phyloP scores from a whole-genome alignment of 805 yeast species.

The Hyphopichia homilentoma region DNA sequence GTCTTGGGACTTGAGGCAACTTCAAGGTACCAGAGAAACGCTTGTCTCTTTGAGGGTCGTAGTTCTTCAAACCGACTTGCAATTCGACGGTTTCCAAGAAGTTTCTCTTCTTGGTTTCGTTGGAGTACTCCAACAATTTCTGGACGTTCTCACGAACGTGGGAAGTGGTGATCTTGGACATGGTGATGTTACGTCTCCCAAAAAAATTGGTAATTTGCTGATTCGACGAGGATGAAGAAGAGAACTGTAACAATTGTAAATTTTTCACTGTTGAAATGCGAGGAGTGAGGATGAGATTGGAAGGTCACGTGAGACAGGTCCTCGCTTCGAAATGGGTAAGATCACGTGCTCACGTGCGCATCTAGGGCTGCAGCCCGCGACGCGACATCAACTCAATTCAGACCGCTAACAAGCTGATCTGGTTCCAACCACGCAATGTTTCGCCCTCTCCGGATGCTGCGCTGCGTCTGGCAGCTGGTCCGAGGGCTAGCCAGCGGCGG shows the following conservation, averaged over 20 bases:
- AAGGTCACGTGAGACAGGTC: slow-evolving; percentile 2
- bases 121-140: slow-evolving; percentile 84
- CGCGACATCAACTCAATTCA: background rate
- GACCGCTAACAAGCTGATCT: too few species aligned
- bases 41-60: slow-evolving; percentile 99
- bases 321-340: background rate
- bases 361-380: slow-evolving; percentile 1
- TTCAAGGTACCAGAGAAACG: slow-evolving; percentile 99
- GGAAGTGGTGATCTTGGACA: slow-evolving; percentile 88
- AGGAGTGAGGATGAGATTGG: slow-evolving; percentile 1
- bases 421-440: too few species aligned
- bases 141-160: slow-evolving; percentile 97
- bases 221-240: slow-evolving; percentile 53
- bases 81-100: slow-evolving; percentile 99
- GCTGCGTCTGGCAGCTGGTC: too few species aligned
- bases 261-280: slow-evolving; percentile 3
- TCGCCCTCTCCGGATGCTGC: too few species aligned
- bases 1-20: slow-evolving; percentile 99
- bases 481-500: too few species aligned
- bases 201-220: slow-evolving; percentile 46
- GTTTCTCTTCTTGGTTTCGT: slow-evolving; percentile 99
- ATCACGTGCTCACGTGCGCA: slow-evolving; percentile 2
- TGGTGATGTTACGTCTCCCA: slow-evolving; percentile 71
- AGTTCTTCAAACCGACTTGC: slow-evolving; percentile 99
- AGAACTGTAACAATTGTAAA: slow-evolving; percentile 5